A percentile compares a stretch with the other conserved stretches of the same genome.
phyloP scores from a whole-genome alignment of 345 rosid species.

The Hibiscus syriacus region DNA sequence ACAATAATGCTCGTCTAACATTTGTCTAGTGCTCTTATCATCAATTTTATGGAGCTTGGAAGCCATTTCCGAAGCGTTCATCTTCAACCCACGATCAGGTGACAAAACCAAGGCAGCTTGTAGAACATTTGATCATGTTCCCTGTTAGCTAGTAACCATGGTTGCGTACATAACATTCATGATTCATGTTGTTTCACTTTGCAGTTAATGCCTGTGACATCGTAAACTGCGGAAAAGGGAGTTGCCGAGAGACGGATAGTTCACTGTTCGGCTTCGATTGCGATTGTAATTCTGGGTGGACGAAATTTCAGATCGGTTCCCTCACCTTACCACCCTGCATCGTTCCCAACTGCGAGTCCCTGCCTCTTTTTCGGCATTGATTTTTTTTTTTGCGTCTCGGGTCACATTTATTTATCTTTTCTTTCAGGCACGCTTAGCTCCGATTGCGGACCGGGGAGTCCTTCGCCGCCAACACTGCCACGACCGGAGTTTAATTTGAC shows the following conservation, averaged over 20 bases:
- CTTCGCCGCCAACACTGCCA: not conserved
- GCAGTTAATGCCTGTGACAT: not conserved
- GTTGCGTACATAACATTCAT: too few species aligned
- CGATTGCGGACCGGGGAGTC: not conserved
- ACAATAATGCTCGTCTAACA: too few species aligned
- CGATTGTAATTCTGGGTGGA: conserved; percentile 5
- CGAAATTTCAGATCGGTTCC: not conserved
- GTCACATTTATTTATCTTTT: not conserved
- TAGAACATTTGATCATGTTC: too few species aligned
- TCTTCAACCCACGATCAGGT: not conserved
- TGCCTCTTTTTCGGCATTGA: not conserved
- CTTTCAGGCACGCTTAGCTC: conserved; percentile 2
- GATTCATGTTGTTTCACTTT: not conserved
- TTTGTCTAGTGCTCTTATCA: not conserved
- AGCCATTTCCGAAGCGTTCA: not conserved
- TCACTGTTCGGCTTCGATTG: not conserved
- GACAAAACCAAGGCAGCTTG: too few species aligned
- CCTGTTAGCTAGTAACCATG: too few species aligned
- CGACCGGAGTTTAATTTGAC: not conserved
- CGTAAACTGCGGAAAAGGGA: not conserved
- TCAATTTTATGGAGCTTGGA: not conserved
- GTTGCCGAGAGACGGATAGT: not conserved
- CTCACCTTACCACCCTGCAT: not conserved
- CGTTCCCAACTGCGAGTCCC: not conserved
- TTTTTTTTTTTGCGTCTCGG: not conserved